Percentiles rank a stretch among this genome's conserved stretches.
These are phyloP conservation scores for Lodderomyces beijingensis DNA, from an alignment of 1,139 yeast species.

Conservation along the genomic window DNA sequence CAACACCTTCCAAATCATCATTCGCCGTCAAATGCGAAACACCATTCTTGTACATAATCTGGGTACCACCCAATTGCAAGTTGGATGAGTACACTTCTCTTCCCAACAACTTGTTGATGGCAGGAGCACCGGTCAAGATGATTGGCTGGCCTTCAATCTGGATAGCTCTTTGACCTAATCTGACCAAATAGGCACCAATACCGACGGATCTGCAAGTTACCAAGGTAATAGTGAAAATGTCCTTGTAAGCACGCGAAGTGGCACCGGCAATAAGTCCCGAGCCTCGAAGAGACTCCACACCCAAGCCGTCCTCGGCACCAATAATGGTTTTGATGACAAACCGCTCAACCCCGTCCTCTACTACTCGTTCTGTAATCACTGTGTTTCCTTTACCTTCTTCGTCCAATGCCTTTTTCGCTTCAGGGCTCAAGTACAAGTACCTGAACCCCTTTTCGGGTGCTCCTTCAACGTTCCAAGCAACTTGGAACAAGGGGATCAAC, in stretches of 20 bases:
- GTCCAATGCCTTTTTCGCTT: constrained; percentile 57
- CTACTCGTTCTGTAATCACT: constrained; percentile 73
- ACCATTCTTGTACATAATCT: constrained; percentile 97
- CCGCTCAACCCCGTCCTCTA: constrained; percentile 82
- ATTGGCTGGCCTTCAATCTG: constrained; percentile 99
- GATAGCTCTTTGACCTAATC: constrained; percentile 97
- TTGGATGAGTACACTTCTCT: constrained; percentile 96
- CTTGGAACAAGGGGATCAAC: constrained; percentile 80
- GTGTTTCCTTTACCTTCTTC: constrained; percentile 56
- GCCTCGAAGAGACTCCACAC: constrained; percentile 97
- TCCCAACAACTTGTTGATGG: constrained; percentile 92
- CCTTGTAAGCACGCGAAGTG: constrained; percentile 94
- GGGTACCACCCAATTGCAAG: constrained; percentile 98
- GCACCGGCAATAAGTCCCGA: constrained; percentile 99
- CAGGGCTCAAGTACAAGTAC: constrained; percentile 77
- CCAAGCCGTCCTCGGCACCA: constrained; percentile 94
- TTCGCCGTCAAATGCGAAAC: constrained; percentile 94
- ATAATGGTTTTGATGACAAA: constrained; percentile 77
- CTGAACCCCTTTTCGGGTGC: constrained; percentile 83
- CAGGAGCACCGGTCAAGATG: constrained; percentile 98
- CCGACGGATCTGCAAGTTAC: constrained; percentile 99
- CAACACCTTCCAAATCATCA: constrained; percentile 95
- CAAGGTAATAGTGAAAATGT: constrained; percentile 90
- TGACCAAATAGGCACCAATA: constrained; percentile 97
- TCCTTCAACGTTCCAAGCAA: constrained; percentile 82